These are phyloP conservation scores for Mycena capillaripes DNA, from an alignment of 768 basidiomycete species.

Conservation along the genomic window DNA sequence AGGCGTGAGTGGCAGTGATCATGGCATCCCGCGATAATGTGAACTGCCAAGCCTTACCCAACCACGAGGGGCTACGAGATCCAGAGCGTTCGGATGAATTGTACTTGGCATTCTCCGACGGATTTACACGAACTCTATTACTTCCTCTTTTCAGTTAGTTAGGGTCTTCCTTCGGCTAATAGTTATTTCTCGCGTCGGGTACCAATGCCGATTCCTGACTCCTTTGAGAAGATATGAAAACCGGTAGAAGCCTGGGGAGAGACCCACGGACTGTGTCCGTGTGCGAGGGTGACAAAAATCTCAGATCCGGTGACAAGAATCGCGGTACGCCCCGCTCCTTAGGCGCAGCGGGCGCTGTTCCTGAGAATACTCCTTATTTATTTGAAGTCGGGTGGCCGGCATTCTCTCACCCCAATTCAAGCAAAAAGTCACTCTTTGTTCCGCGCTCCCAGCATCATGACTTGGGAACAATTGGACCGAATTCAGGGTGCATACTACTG, in stretches of 20 bases:
- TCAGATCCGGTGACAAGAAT: conserved; percentile 1
- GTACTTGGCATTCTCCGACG: conserved; percentile 3
- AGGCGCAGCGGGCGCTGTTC: conserved; percentile 14
- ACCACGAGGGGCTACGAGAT: conserved; percentile 10
- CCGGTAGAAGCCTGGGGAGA: neutral
- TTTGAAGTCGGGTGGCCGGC: conserved; percentile 6
- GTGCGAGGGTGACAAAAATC: conserved; percentile 8
- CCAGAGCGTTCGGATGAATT: conserved; percentile 4
- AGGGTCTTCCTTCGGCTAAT: conserved; percentile 2
- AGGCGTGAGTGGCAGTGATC: neutral
- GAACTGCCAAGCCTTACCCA: conserved; percentile 12
- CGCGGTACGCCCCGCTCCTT: conserved; percentile 10
- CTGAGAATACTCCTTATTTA: conserved; percentile 6
- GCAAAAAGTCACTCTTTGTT: conserved; percentile 11
- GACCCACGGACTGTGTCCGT: conserved; percentile 7
- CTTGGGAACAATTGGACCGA: conserved; percentile 10
- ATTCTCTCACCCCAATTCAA: conserved; percentile 14
- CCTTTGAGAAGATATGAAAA: conserved; percentile 1
- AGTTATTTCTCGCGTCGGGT: neutral
- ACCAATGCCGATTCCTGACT: conserved; percentile 4
- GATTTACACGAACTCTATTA: conserved; percentile 4
- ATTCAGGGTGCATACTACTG: conserved; percentile 7
- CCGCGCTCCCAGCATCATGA: conserved; percentile 10
- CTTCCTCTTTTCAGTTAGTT: conserved; percentile 7
- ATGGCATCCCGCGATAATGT: conserved; percentile 12